Evolutionary conservation across 805 yeast species (phyloP).

Genomic region (Crinitomyces ghanaensis): DNA sequence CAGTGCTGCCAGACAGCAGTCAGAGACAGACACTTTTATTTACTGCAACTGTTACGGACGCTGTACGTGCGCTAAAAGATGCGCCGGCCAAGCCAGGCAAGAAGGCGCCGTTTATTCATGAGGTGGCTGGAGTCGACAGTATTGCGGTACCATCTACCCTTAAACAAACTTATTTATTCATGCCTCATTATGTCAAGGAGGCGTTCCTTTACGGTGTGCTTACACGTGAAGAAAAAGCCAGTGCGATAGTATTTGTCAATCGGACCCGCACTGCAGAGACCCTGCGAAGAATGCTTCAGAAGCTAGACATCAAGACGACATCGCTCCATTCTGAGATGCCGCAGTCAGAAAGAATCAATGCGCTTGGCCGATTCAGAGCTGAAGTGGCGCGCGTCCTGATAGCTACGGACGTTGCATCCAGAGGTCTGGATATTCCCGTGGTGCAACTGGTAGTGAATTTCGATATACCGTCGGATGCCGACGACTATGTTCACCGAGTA

Average conservation of each 20-base stretch:
- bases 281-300: conserved; percentile 61
- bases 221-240: conserved; percentile 47
- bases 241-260: conserved; percentile 83
- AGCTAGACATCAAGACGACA: conserved; percentile 69
- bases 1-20: conserved; percentile 55
- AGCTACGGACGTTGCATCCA: conserved; percentile 94
- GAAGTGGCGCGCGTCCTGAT: conserved; percentile 86
- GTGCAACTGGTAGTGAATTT: conserved; percentile 85
- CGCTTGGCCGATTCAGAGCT: conserved; percentile 86
- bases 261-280: conserved; percentile 85
- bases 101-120: conserved; percentile 57
- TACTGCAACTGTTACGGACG: conserved; percentile 93
- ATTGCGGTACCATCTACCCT: conserved; percentile 74
- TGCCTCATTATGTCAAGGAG: conserved; percentile 84
- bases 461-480: conserved; percentile 93
- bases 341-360: conserved; percentile 80
- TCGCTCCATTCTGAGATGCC: conserved; percentile 93
- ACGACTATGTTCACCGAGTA: conserved; percentile 91
- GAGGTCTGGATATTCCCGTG: conserved; percentile 93
- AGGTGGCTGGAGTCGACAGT: conserved; percentile 59
- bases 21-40: conserved; percentile 80
- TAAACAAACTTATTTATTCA: conserved; percentile 51
- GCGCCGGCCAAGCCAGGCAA: conserved; percentile 45
- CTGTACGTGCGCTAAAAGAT: conserved; percentile 70
- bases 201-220: conserved; percentile 69